Percentiles rank a stretch among this genome's conserved stretches.
Conservation (phyloP, 306 rosid species). For the Vigna unguiculata region DNA sequence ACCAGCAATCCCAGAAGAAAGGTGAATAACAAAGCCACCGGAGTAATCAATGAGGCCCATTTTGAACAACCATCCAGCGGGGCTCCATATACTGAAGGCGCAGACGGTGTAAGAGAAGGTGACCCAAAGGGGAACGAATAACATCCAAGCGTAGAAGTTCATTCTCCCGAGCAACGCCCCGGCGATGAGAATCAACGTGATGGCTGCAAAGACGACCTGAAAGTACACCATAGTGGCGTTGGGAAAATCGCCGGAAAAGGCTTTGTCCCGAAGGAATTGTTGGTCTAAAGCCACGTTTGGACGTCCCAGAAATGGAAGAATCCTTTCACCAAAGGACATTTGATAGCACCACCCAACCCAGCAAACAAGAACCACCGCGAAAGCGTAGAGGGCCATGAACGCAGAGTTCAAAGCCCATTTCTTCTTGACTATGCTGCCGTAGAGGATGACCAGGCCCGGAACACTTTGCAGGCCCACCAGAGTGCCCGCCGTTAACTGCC, state of each 20-base stretch:
- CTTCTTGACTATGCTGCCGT: constrained; percentile 62
- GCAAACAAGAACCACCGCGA: constrained; percentile 54
- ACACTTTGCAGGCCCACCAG: constrained; percentile 61
- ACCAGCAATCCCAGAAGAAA: constrained; percentile 56
- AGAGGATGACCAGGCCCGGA: constrained; percentile 58
- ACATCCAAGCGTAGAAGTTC: constrained; percentile 61
- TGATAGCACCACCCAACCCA: constrained; percentile 59
- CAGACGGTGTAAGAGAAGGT: constrained; percentile 55
- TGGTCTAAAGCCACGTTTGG: constrained; percentile 40
- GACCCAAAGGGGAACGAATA: constrained; percentile 61
- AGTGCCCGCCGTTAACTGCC: constrained; percentile 58
- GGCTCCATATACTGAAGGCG: constrained; percentile 55
- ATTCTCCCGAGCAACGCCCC: constrained; percentile 62
- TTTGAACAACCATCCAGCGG: constrained; percentile 42
- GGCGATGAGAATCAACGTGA: constrained; percentile 53
- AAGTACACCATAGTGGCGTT: constrained; percentile 59
- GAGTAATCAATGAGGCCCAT: constrained; percentile 56
- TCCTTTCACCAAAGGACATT: constrained; percentile 47
- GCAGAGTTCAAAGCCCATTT: constrained; percentile 65
- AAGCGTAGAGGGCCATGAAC: constrained; percentile 64
- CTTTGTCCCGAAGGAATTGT: background rate
- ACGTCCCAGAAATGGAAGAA: constrained; percentile 42
- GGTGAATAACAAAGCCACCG: constrained; percentile 56
- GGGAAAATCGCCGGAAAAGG: constrained; percentile 37
- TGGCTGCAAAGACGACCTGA: constrained; percentile 57